These are phyloP conservation scores for Craspedostauros australis DNA, from an alignment of 108 stramenopile genomes.

Conservation along the genomic window DNA sequence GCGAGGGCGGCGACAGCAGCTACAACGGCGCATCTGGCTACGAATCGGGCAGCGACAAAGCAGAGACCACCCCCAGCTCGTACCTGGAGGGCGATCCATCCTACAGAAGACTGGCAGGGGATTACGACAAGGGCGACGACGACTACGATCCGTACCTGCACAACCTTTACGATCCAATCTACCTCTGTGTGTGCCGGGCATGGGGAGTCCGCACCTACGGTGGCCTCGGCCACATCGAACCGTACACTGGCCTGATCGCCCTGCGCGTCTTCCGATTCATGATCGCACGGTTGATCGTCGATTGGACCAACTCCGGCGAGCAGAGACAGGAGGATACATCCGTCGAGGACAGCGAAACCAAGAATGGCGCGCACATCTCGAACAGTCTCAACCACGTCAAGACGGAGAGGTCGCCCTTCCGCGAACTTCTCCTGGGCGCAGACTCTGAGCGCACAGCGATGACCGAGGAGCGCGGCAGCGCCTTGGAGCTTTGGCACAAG, in stretches of 20 bases:
- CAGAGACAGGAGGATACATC: not conserved
- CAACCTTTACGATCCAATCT: not conserved
- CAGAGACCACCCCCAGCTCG: too few species aligned
- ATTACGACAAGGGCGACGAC: not conserved
- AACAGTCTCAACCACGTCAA: not conserved
- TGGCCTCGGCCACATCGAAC: constrained; percentile 74
- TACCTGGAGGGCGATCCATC: constrained; percentile 1
- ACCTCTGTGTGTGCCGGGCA: constrained; percentile 26
- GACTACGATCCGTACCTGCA: not conserved
- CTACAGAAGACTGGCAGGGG: constrained; percentile 1
- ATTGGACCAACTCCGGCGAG: not conserved
- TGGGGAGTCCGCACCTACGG: constrained; percentile 62
- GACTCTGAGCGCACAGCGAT: too few species aligned
- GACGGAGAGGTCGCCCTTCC: too few species aligned
- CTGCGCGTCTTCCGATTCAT: constrained; percentile 55
- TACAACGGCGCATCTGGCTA: too few species aligned
- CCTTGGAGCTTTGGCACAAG: constrained; percentile 64
- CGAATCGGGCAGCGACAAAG: too few species aligned
- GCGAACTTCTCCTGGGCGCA: too few species aligned
- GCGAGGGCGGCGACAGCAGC: constrained; percentile 15
- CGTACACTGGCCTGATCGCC: constrained; percentile 58
- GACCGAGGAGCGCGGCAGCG: constrained; percentile 24
- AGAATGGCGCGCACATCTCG: constrained; percentile 2
- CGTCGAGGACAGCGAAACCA: not conserved
- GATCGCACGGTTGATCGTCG: constrained; percentile 17